Evolutionary conservation across 2,329 filamentous ascomycete genomes (phyloP), one percentile per base, ranked within the genome.

Genomic region (Calonectria pseudoreteaudii): DNA sequence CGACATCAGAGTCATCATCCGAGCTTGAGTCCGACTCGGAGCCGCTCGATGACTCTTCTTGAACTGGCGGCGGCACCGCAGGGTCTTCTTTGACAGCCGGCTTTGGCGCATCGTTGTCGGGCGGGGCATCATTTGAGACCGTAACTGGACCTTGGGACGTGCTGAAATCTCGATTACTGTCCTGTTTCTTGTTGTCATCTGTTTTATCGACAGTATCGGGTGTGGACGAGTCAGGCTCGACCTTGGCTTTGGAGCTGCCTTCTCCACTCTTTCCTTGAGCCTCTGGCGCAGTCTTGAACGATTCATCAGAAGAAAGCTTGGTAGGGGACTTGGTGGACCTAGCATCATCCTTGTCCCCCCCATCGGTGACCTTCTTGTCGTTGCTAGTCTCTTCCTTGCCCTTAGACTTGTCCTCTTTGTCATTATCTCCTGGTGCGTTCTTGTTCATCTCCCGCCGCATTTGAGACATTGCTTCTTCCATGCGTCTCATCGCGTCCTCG

Each of bases 381-480:
- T 68, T 73, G 1, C 18, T 66, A 10, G 34, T 64, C 23, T 62
- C 74, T 5, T 74, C 74, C 14, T 67, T 72, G 13, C 73, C 70
- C n/a, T 62, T 76, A 13, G 72, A 41, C 66, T 75, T 74, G 30
- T 80, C 74, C 0, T 77, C 74, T 44, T 75, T 76, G 34, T 72
- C 71, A 20, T 53, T 31, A 18, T 60, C 66, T 34, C 34, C 66
- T 20, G 44, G 1, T 9, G 49, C 20, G 31, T 18, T 68, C 16
- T 53, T 75, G 16, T 71, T 66, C 38, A 80, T 75, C 64, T 80
- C 79, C 18, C 72, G 72, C n/a, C 77, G 78, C 74, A 80, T 80
- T 53, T 79, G 76, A 26, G 80, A 47, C 71, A 81, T 77, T 6
- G 72, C 78, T 16, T 75, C 71, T 50, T 81, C 79, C 76, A 81